These are phyloP conservation scores for Pyricularia sp. DNA, from an alignment of 2,329 filamentous ascomycete genomes.

Conservation along the genomic window DNA sequence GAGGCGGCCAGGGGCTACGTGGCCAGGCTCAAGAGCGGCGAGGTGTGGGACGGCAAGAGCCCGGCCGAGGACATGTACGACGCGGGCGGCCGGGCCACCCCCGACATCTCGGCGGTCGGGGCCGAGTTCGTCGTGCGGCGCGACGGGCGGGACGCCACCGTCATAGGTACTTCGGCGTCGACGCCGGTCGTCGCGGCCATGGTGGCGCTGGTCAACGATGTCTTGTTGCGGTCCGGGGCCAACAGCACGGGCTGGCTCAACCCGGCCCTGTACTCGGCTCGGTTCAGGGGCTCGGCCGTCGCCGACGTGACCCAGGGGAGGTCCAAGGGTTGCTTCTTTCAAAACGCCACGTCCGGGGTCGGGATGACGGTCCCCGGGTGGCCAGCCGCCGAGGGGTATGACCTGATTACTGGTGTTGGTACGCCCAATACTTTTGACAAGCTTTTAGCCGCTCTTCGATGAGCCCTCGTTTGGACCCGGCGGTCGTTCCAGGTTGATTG, in stretches of 20 bases:
- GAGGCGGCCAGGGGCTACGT: constrained; percentile 30
- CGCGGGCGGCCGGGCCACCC: constrained; percentile 33
- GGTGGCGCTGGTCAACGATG: constrained; percentile 45
- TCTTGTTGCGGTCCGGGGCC: constrained; percentile 37
- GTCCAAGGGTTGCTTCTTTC: constrained; percentile 29
- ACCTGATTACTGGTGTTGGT: constrained; percentile 40
- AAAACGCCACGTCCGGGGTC: constrained; percentile 13
- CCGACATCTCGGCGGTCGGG: constrained; percentile 45
- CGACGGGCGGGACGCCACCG: constrained; percentile 15
- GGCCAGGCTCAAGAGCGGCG: constrained; percentile 23
- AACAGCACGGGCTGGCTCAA: constrained; percentile 44
- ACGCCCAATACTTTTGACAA: constrained; percentile 31
- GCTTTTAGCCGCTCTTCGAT: constrained; percentile 12
- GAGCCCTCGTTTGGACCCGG: background rate
- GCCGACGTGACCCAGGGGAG: constrained; percentile 31
- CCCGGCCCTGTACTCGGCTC: constrained; percentile 31
- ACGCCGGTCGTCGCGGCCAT: constrained; percentile 45
- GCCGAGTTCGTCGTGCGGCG: constrained; percentile 40
- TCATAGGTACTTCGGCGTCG: constrained; percentile 40
- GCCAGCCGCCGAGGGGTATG: constrained; percentile 33
- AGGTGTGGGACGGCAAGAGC: constrained; percentile 3
- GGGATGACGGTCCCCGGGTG: constrained; percentile 28
- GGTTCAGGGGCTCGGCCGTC: constrained; percentile 23
- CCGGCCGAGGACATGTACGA: constrained; percentile 35
- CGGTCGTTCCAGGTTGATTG: too few species aligned